These are phyloP conservation scores for Teratosphaeria destructans DNA, from an alignment of 2,329 filamentous ascomycete species.

Conservation along the genomic window DNA sequence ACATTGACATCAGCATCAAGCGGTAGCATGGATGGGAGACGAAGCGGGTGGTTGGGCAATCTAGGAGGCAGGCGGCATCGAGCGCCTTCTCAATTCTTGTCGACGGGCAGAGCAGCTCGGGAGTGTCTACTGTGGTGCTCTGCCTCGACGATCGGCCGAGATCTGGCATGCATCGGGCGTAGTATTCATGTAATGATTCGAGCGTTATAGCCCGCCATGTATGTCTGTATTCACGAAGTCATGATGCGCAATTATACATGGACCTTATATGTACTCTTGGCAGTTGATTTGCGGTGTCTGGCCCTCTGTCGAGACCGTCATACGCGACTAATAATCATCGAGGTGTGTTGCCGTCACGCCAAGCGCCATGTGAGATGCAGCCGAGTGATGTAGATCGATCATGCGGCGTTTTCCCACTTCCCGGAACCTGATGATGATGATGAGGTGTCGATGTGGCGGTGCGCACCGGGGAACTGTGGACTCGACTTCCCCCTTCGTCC, in stretches of 20 bases:
- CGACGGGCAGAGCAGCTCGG: neutral
- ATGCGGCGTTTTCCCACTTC: no score
- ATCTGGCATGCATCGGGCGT: neutral
- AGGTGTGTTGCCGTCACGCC: no score
- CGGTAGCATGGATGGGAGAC: neutral
- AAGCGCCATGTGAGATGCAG: no score
- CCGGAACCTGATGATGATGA: neutral
- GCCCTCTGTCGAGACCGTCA: no score
- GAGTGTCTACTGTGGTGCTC: neutral
- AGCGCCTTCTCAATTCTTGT: neutral
- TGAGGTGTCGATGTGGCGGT: neutral
- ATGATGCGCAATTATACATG: neutral
- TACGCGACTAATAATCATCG: no score
- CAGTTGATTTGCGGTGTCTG: no score
- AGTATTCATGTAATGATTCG: neutral
- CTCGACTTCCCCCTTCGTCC: neutral
- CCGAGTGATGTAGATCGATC: no score
- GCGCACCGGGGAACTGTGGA: neutral
- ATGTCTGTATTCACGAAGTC: neutral
- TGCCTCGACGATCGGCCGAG: neutral
- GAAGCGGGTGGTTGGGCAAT: conserved; percentile 4
- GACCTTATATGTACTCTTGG: no score
- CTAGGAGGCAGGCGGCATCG: neutral
- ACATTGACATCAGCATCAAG: conserved; percentile 7
- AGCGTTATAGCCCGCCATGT: neutral